Evolutionary conservation across 495 filamentous ascomycete species (phyloP).

Genomic region (Recurvomyces mirabilis): DNA sequence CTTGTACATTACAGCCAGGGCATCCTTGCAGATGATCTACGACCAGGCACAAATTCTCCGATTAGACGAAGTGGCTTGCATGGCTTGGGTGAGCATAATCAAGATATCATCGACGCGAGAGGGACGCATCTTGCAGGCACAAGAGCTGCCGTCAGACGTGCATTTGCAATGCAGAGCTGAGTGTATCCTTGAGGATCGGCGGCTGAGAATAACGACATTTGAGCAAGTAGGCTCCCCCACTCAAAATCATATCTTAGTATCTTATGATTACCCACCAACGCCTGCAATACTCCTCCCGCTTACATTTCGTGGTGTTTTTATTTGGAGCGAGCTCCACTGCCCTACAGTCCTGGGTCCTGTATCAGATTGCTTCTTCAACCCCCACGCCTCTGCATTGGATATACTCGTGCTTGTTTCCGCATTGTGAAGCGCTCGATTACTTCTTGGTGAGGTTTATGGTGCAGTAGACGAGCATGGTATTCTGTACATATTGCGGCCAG

Average conservation of each 20-base stretch:
- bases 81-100: constrained; percentile 14
- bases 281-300: background rate
- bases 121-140: background rate
- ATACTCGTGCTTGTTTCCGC: too few relatives aligned
- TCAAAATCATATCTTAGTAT: background rate
- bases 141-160: constrained; percentile 9
- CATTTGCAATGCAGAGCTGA: background rate
- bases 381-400: background rate
- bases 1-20: too few relatives aligned
- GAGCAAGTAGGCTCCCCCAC: constrained; percentile 2
- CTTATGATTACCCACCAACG: background rate
- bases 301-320: background rate
- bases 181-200: constrained; percentile 10
- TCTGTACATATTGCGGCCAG: constrained; percentile 53
- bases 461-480: too few relatives aligned
- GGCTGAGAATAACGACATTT: constrained; percentile 9
- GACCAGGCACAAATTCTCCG: background rate
- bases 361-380: background rate
- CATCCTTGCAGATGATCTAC: background rate
- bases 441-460: too few relatives aligned
- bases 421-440: too few relatives aligned
- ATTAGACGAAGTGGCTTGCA: constrained; percentile 3
- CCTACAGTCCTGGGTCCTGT: too few relatives aligned
- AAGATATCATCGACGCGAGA: constrained; percentile 13
- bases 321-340: background rate